Evolutionary conservation across 805 yeast species (phyloP).

Genomic region (Suhomyces pyralidae): DNA sequence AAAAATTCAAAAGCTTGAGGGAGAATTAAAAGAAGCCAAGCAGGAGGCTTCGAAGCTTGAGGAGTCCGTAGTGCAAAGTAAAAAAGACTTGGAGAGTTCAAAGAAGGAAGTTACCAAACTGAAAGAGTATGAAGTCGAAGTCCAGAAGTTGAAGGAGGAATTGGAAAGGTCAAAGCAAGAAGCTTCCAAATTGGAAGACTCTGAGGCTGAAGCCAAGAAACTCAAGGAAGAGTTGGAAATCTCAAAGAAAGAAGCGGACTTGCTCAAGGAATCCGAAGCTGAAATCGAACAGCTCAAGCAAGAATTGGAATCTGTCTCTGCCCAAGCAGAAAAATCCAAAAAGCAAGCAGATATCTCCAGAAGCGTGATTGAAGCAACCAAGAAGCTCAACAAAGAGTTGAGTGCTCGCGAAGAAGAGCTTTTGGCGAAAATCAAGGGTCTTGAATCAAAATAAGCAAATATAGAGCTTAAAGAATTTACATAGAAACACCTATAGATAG

Average conservation of each 20-base stretch:
- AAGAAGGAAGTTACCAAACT: not conserved
- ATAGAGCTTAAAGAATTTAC: not conserved
- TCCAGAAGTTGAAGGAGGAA: not conserved
- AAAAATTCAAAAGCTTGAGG: not conserved
- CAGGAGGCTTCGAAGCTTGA: not conserved
- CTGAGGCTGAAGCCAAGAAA: not conserved
- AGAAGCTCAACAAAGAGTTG: conserved; percentile 1
- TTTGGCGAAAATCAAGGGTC: not conserved
- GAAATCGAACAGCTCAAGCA: not conserved
- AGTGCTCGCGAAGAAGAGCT: not conserved
- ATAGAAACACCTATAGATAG: not conserved
- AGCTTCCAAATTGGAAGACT: not conserved
- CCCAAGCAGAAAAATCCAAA: not conserved
- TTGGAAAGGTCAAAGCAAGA: not conserved
- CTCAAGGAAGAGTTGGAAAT: not conserved
- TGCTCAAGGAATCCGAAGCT: not conserved
- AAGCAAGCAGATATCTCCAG: conserved; percentile 2
- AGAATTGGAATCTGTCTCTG: not conserved
- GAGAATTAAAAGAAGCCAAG: not conserved
- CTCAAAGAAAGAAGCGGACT: not conserved
- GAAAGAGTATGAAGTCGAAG: not conserved
- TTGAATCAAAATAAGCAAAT: not conserved
- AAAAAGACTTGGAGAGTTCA: no score
- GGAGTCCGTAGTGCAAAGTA: no score
- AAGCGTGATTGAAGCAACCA: not conserved